Base-by-base conservation (phyloP, 805 yeast species). In the Pichia nakasei region DNA sequence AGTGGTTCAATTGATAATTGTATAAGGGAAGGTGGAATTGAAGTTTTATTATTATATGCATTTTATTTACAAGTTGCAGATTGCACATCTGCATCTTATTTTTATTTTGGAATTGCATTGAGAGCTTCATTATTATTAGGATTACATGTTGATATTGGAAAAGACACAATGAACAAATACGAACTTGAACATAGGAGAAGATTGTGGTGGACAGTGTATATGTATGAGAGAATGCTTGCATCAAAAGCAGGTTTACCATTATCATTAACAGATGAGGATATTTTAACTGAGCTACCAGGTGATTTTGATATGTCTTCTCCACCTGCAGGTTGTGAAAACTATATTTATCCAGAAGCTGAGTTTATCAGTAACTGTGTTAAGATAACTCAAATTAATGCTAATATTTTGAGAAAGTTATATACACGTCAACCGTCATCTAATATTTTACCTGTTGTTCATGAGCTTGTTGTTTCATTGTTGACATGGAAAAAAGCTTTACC, bases 51-150 rank as follows among this genome's bases (percentile, higher is more conserved):
- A 22, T 63, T 84, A 17, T 83, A 83, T 62, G 91, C 91, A 0
- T 84, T 84, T 54, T 84, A 81, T 57, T 63, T 84, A 26, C 94
- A 84, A 59, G 91, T 84, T 22, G 91, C 91, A 0, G 94, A 84
- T 57, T 82, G 88, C 55, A 84, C 89, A 1, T 80, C 83, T 8
- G 84, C 89, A 0, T 82, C 89, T 4, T 84, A 84, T 53, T 82
- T 84, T 55, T 84, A 83, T 60, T 82, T 84, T 61, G 89, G 89
- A 3, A 70, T 80, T 46, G 91, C 91, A 0, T 59, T 84, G 32
- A 67, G 89, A 46, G 78, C 89, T 0, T 78, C 87, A 8, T 65
- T 84, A 43, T 77, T 83, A 38, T 60, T 83, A 22, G 94, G 94
- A 2, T 73, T 82, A 78, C 94, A 84, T 59, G 93, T 84, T 3